Evolutionary conservation across 2,329 filamentous ascomycete genomes (phyloP).

Genomic region (Cryphonectria carpinicola): DNA sequence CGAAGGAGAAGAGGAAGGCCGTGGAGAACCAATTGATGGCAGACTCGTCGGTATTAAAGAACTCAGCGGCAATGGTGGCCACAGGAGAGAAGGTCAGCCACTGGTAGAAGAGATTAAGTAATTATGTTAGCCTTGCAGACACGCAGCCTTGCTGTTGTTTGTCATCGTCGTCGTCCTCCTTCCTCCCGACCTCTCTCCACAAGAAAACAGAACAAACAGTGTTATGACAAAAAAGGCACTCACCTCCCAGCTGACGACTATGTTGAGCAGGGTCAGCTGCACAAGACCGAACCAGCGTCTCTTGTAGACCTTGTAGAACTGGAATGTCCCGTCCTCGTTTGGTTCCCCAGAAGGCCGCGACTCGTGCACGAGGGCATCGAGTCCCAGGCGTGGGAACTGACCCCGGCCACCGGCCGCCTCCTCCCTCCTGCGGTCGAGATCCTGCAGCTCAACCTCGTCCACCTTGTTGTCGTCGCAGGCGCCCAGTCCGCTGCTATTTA

Average conservation of each 20-base stretch:
- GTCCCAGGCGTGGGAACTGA: conserved; percentile 21
- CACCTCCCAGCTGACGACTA: conserved; percentile 95
- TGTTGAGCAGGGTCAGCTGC: conserved; percentile 85
- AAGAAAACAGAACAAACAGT: not conserved
- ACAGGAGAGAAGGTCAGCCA: conserved; percentile 94
- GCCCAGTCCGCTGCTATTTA: conserved; percentile 10
- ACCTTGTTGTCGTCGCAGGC: not conserved
- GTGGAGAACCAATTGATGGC: conserved; percentile 94
- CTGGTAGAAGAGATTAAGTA: conserved; percentile 45
- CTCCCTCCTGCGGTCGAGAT: not conserved
- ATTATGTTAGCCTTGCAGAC: conserved; percentile 9
- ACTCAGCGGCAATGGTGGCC: conserved; percentile 71
- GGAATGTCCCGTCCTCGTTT: conserved; percentile 20
- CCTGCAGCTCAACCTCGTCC: conserved; percentile 19
- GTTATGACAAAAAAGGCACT: conserved; percentile 44
- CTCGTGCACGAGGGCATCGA: conserved; percentile 20
- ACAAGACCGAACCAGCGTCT: conserved; percentile 85
- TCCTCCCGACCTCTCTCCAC: no score
- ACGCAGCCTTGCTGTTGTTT: not conserved
- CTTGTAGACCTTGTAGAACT: conserved; percentile 63
- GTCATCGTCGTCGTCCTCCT: not conserved
- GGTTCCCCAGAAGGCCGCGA: conserved; percentile 8
- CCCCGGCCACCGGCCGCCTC: conserved; percentile 7
- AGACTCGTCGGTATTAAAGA: conserved; percentile 75
- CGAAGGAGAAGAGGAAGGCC: conserved; percentile 83